Percentiles rank a stretch among this genome's conserved stretches.
phyloP scores from a whole-genome alignment of 129 eudicot genomes.

The Calendula officinalis region DNA sequence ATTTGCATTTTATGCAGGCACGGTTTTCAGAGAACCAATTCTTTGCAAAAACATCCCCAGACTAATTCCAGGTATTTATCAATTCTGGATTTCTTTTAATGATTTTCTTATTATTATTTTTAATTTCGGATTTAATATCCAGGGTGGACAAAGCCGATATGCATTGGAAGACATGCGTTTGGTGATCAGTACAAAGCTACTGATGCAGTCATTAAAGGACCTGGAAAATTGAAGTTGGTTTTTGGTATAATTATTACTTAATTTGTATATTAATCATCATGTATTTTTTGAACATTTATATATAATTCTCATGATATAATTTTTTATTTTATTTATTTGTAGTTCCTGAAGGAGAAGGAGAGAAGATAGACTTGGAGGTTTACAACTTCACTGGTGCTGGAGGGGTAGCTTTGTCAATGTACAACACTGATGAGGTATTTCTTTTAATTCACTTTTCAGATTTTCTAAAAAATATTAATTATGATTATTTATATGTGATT shows the following conservation, averaged over 20 bases:
- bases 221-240: conserved; percentile 86
- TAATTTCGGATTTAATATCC: neutral
- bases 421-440: conserved; percentile 92
- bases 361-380: conserved; percentile 70
- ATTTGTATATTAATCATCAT: neutral
- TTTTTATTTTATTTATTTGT: conserved; percentile 20
- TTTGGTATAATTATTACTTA: conserved; percentile 43
- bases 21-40: conserved; percentile 94
- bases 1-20: conserved; percentile 46
- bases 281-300: neutral
- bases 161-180: conserved; percentile 97
- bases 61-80: conserved; percentile 65
- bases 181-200: conserved; percentile 96
- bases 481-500: conserved; percentile 17
- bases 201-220: conserved; percentile 83
- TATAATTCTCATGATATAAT: neutral
- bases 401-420: conserved; percentile 94
- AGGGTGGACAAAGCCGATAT: conserved; percentile 98
- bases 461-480: neutral
- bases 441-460: neutral
- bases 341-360: conserved; percentile 91
- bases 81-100: neutral
- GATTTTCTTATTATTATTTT: neutral
- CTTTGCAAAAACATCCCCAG: conserved; percentile 82
- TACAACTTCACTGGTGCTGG: conserved; percentile 83